These are phyloP conservation scores for Eucalyptus sp. DNA, from an alignment of 345 rosid genomes.

Conservation along the genomic window DNA sequence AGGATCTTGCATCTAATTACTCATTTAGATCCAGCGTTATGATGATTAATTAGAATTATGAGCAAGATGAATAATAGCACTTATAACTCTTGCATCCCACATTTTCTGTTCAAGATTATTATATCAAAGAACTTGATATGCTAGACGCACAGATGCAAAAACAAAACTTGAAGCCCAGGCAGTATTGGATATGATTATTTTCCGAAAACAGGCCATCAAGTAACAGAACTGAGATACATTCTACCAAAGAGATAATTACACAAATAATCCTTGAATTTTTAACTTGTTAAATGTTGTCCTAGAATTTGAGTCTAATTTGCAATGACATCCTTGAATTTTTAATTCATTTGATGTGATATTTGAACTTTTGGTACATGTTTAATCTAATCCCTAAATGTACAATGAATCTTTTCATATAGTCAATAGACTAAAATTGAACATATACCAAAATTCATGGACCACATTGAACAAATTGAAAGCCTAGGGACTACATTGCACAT, in stretches of 20 bases:
- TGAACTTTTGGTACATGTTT: too few relatives aligned
- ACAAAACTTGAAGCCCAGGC: not conserved
- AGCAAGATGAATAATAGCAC: not conserved
- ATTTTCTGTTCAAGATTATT: not conserved
- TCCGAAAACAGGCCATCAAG: not conserved
- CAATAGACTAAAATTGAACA: too few relatives aligned
- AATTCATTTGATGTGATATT: too few relatives aligned
- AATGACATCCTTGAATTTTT: too few relatives aligned
- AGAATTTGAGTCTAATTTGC: too few relatives aligned
- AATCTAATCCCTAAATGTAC: too few relatives aligned
- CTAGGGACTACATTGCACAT: not conserved
- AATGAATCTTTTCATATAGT: too few relatives aligned
- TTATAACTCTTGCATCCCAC: not conserved
- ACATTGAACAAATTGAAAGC: too few relatives aligned
- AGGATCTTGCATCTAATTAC: not conserved
- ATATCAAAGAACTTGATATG: not conserved
- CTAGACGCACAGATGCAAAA: not conserved
- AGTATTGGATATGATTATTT: not conserved
- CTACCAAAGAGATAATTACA: not conserved
- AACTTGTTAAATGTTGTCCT: too few relatives aligned
- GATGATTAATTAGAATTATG: not conserved
- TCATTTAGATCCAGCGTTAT: not conserved
- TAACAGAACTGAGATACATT: not conserved
- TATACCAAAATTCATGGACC: too few relatives aligned
- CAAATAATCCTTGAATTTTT: too few relatives aligned